Evolutionary conservation across 768 basidiomycete genomes (phyloP), one percentile per base, ranked within the genome.

Genomic region (Trametopsis cervina): DNA sequence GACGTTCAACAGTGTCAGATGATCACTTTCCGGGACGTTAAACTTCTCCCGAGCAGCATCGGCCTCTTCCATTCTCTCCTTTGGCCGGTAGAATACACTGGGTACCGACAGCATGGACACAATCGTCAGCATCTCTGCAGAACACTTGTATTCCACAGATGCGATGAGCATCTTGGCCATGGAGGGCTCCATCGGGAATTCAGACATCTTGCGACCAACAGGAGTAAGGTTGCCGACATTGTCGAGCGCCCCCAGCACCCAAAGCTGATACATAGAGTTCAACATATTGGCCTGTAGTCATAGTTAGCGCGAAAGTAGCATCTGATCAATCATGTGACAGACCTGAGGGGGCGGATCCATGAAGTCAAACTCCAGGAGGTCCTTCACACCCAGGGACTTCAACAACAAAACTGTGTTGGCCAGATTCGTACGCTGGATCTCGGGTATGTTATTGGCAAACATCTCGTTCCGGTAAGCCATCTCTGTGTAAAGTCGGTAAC

Each of bases 301-400:
- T 42, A 13, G 2, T 42, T 26, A n/a, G n/a, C 17, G 9, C 4
- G 26, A 42, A 10, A 20, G 9, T 20, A 20, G 18, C 10, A 13
- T 11, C 9, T 1, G 24, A 17, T 13, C 33, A 33, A n/a, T n/a
- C n/a, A n/a, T n/a, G n/a, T n/a, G n/a, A n/a, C n/a, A n/a, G 57
- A 85, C 89, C 76, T 95, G 93, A n/a, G 96, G 96, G 18, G 96
- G 96, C n/a, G 96, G 96, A 63, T 99, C 96, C 96, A 99, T 98
- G 63, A 99, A 99, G 67, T 98, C 95, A 60, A 98, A 99, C 66
- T 99, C 95, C 18, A 99, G 76, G 36, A 97, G 68, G 62, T 98
- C 92, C 72, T 96, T 96, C 36, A 99, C 96, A 9, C 96, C 95
- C 4, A 99, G 74, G 2, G 94, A 94, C 63, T 98, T 99, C 50